Evolutionary conservation across 768 basidiomycete species (phyloP), one percentile per base, ranked within the genome.

Genomic region (Podaxis sp.): DNA sequence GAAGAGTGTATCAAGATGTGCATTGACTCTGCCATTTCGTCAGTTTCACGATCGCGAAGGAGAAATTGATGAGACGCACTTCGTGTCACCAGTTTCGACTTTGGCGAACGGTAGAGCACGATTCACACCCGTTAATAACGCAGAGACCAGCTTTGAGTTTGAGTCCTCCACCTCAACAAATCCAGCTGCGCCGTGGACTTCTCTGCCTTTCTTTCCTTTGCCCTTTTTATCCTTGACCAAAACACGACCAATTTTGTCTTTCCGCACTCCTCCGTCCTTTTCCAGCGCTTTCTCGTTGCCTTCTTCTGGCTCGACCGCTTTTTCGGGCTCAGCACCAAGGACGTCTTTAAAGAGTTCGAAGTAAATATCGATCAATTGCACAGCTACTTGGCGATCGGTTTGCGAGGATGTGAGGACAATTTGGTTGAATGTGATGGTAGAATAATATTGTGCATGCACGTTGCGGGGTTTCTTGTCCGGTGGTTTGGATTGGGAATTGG

Each of bases 311-410:
- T 67, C 73, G 0, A 54, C 70, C 19, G 70, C 70, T 17, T 74
- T 74, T 24, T 79, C 79, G 0, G 60, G 69, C 0, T 77, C 78
- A 66, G 91, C 87, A 0, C 92, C 90, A 2, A 98, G 81, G 9
- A 97, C 77, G 67, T 93, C 93, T 68, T 88, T 82, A 79, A 99
- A 99, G 70, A 98, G 82, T 77, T 95, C 90, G 69, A 98, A 99
- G 75, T 98, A 98, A 3, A 95, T 82, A 55, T 94, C 90, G 19
- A 98, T 87, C 64, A 98, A 79, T 64, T 85, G 82, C 51, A 87
- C 75, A 13, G 95, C 90, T 9, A 94, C 90, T 0, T 85, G 85
- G 8, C 83, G 79, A 67, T 97, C 95, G 17, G 72, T 77, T 24
- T 46, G 43, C 2, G 61, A 55, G 5, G 83, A 80, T 9, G 80